Conservation (phyloP, 2,329 filamentous ascomycete genomes). For the Teratosphaeria viscida region DNA sequence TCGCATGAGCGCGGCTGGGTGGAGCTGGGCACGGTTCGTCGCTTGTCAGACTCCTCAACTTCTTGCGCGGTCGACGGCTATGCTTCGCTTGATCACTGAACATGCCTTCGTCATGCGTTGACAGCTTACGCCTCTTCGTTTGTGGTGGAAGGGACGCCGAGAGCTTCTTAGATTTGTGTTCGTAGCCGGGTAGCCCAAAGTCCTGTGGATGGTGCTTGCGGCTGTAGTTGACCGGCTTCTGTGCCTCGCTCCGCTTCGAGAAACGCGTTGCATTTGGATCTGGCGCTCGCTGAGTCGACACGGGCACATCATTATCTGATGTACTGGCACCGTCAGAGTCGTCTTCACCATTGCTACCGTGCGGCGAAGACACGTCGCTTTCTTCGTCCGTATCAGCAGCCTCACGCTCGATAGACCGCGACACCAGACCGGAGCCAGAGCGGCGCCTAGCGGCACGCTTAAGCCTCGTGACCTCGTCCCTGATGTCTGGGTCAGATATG, state of each 20-base stretch:
- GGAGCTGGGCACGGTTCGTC: neutral
- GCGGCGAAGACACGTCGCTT: neutral
- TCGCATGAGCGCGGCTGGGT: neutral
- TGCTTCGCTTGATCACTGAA: neutral
- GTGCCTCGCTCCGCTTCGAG: constrained; percentile 11
- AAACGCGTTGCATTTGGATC: constrained; percentile 13
- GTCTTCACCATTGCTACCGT: neutral
- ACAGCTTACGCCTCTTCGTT: neutral
- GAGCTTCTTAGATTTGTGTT: neutral
- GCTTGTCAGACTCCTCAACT: neutral
- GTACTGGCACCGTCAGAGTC: neutral
- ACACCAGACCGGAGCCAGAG: neutral
- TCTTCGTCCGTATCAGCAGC: neutral
- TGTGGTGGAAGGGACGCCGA: neutral
- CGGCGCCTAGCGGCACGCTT: neutral
- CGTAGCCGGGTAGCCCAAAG: constrained; percentile 9
- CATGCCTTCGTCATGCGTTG: neutral
- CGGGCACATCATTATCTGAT: neutral
- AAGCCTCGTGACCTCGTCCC: constrained; percentile 14
- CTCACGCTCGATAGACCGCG: neutral
- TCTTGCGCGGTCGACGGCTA: neutral
- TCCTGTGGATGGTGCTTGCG: constrained; percentile 17
- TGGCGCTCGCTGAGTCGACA: constrained; percentile 4
- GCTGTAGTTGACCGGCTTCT: constrained; percentile 13
- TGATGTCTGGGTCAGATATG: neutral